Percentiles rank a stretch among this genome's conserved stretches.
phyloP scores from a whole-genome alignment of 345 rosid species.

The Corchorus olitorius region DNA sequence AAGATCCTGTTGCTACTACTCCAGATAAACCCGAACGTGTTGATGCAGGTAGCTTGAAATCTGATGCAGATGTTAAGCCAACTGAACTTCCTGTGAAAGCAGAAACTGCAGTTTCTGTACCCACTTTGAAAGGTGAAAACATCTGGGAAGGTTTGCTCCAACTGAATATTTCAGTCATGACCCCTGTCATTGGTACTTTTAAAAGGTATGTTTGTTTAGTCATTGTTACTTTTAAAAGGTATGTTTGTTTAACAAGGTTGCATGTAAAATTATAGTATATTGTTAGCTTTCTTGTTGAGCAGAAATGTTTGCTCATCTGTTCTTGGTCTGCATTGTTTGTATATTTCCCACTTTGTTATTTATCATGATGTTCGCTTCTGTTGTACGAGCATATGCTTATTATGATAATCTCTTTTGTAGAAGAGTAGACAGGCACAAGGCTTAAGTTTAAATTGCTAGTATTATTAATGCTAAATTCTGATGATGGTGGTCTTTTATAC shows the following conservation, averaged over 20 bases:
- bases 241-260: constrained; percentile 18
- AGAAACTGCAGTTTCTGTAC: constrained; percentile 18
- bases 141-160: constrained; percentile 87
- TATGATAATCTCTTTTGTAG: not conserved
- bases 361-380: not conserved
- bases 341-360: not conserved
- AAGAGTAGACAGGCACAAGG: not conserved
- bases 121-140: constrained; percentile 44
- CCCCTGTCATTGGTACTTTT: constrained; percentile 59
- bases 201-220: constrained; percentile 65
- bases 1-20: constrained; percentile 28
- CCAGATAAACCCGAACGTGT: constrained; percentile 34
- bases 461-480: not conserved
- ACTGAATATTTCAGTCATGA: constrained; percentile 50
- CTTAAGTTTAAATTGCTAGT: not conserved
- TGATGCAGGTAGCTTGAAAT: constrained; percentile 23
- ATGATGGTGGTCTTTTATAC: not conserved
- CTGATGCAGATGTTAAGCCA: constrained; percentile 31
- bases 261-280: not conserved
- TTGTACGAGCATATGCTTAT: not conserved
- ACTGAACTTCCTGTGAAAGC: constrained; percentile 29
- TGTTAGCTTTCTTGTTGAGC: not conserved
- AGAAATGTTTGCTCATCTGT: not conserved
- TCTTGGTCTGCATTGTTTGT: not conserved
- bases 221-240: constrained; percentile 75